Percentiles rank a stretch among this genome's conserved stretches.
phyloP scores from a whole-genome alignment of 305 asterid species.

The Fraxinus albicans region DNA sequence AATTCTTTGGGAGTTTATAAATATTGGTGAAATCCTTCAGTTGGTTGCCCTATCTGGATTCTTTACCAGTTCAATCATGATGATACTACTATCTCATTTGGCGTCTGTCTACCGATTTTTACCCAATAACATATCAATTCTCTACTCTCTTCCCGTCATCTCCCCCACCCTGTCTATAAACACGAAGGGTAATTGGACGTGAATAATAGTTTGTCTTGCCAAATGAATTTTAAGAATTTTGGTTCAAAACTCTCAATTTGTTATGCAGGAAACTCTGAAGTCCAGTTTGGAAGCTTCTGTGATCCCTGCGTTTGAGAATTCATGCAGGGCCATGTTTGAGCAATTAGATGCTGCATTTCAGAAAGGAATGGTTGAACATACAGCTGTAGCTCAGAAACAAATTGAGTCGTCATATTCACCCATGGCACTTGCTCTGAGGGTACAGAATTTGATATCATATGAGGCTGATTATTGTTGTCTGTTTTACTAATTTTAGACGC shows the following conservation, averaged over 20 bases:
- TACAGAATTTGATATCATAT: conserved; percentile 26
- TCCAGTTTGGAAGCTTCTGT: conserved; percentile 75
- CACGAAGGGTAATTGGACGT: background rate
- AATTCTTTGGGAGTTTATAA: background rate
- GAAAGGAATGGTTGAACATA: conserved; percentile 86
- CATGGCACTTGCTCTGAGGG: conserved; percentile 75
- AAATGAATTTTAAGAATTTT: background rate
- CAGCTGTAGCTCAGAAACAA: conserved; percentile 67
- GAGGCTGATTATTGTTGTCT: background rate
- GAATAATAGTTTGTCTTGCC: background rate
- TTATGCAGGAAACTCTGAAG: conserved; percentile 74
- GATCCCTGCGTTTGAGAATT: conserved; percentile 84
- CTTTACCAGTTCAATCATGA: background rate
- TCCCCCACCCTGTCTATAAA: background rate
- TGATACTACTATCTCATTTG: background rate
- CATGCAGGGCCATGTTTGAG: conserved; percentile 87
- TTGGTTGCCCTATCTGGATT: background rate
- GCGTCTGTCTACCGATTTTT: background rate
- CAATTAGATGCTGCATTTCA: conserved; percentile 83
- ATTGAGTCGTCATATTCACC: conserved; percentile 80
- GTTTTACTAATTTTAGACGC: background rate
- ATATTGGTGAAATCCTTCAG: background rate
- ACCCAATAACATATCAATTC: background rate
- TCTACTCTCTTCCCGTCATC: conserved; percentile 1
- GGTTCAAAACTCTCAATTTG: conserved; percentile 16